Evolutionary conservation across 768 basidiomycete genomes (phyloP), one percentile per base, ranked within the genome.

Genomic region (Daedalea quercina): DNA sequence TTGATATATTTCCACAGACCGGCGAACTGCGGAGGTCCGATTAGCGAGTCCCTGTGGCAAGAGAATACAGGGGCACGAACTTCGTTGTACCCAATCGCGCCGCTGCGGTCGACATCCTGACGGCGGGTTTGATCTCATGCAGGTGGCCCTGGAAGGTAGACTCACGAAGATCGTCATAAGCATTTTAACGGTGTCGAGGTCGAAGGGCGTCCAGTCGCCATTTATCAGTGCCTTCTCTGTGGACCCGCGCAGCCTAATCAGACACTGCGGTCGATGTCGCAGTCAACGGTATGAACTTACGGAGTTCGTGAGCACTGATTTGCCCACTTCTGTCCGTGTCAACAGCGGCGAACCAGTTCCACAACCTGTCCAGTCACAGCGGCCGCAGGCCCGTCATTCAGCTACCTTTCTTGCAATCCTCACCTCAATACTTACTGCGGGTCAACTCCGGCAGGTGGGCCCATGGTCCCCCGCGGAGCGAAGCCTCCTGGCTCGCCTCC

Each of bases 1-100:
- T 86, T 83, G 78, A 90, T 82, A 67, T 88, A 90, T 62, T 85
- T 84, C 85, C 86, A 92, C 22, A 90, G 77, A 3, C 86, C 87
- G 43, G 78, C 62, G 62, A 91, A 93, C 81, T 71, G 57, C n/a
- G 54, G 37, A 31, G 8, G 44, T 26, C 45, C 4, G 26, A 24
- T 28, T 52, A 54, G 53, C 42, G 51, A 17, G 7, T 3, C 20
- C n/a, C 8, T n/a, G 12, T n/a, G n/a, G n/a, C 11, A 51, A 20
- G 17, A 22, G 37, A 12, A 25, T 33, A 20, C 31, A 43, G 47
- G 15, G 20, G 12, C 15, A 63, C 72, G 47, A 23, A 84, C 86
- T 73, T 90, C 87, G 54, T 82, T 82, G 70, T 88, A 91, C 34
- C 79, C 82, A 55, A 93, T 90, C 1, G 85, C 85, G 0, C 90